phyloP scores from a whole-genome alignment of 306 rosid species.

The Dalbergia cultrata region DNA sequence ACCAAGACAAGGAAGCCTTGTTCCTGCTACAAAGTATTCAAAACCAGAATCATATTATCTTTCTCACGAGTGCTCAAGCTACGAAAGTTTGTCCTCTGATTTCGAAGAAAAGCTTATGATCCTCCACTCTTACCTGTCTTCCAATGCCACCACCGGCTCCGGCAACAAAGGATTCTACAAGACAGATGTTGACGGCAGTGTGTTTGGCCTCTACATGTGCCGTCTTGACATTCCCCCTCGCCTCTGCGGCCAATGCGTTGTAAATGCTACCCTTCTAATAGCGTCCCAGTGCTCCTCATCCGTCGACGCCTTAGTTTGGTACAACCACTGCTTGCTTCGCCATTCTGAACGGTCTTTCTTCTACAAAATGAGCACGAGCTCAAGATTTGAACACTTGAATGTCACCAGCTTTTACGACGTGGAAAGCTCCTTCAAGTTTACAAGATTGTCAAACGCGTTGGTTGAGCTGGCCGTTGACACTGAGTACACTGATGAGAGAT shows the following conservation, averaged over 20 bases:
- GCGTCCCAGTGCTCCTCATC: background rate
- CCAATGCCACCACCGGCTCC: background rate
- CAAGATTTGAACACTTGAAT: conserved; percentile 8
- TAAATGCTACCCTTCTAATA: background rate
- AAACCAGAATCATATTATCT: background rate
- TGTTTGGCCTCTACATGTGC: conserved; percentile 38
- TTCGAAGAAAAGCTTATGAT: background rate
- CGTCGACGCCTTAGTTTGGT: conserved; percentile 42
- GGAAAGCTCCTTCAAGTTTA: too few relatives aligned
- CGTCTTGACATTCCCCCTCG: background rate
- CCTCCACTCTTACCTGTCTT: background rate
- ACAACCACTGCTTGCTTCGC: conserved; percentile 34
- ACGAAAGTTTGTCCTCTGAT: background rate
- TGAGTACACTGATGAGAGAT: background rate
- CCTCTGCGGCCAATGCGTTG: conserved; percentile 11
- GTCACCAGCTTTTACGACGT: background rate
- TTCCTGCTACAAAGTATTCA: background rate
- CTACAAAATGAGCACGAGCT: background rate
- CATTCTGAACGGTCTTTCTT: conserved; percentile 32
- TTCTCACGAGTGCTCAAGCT: background rate
- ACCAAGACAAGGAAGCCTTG: too few relatives aligned
- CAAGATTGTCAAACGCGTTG: background rate
- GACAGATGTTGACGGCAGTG: background rate
- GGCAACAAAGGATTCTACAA: background rate
- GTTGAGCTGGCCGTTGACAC: background rate